phyloP scores from a whole-genome alignment of 2,329 filamentous ascomycete species.

The Coniochaeta prunicola region DNA sequence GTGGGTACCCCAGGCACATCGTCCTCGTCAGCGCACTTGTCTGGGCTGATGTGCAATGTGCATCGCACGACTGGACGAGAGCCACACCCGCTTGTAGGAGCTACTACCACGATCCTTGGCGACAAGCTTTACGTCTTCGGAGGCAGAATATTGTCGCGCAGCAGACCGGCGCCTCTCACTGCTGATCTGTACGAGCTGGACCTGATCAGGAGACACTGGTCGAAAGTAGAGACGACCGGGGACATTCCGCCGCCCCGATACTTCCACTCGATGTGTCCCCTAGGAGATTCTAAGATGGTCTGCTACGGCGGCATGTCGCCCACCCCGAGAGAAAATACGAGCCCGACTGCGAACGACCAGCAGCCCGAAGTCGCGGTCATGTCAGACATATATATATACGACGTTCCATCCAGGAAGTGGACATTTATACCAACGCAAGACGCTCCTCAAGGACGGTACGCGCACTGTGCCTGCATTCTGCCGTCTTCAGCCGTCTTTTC shows the following conservation, averaged over 20 bases:
- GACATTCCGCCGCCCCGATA: constrained; percentile 88
- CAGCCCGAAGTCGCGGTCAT: constrained; percentile 90
- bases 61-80: constrained; percentile 84
- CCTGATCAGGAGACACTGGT: constrained; percentile 86
- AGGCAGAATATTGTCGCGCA: constrained; percentile 78
- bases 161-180: constrained; percentile 71
- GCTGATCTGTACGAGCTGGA: constrained; percentile 92
- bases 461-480: constrained; percentile 88
- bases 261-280: constrained; percentile 90
- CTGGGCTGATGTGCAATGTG: constrained; percentile 64
- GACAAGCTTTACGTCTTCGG: constrained; percentile 98
- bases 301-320: constrained; percentile 99
- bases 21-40: constrained; percentile 50
- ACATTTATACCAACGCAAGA: constrained; percentile 75
- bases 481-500: constrained; percentile 84
- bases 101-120: constrained; percentile 88
- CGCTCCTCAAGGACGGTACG: constrained; percentile 87
- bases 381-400: constrained; percentile 96
- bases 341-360: constrained; percentile 46
- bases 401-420: constrained; percentile 77
- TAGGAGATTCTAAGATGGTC: constrained; percentile 93
- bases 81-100: constrained; percentile 85
- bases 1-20: constrained; percentile 37
- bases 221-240: constrained; percentile 74
- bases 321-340: constrained; percentile 42